Conservation (phyloP, 371 early-diverging fungal species). For the Mucor plumbeus region DNA sequence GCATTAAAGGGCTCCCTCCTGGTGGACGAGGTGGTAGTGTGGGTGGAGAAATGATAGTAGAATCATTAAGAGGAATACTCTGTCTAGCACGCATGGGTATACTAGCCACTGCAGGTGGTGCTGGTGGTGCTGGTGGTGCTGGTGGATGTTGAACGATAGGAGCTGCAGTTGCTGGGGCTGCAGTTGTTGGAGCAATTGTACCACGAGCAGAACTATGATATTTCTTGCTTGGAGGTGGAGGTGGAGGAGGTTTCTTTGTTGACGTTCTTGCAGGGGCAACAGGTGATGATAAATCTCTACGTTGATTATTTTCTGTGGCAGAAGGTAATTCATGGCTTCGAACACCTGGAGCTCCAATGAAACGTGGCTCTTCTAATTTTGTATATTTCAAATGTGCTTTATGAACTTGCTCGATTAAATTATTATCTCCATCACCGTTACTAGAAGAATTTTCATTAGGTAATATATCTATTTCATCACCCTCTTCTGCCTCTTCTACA, state of each 20-base stretch:
- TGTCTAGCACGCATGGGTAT: conserved; percentile 15
- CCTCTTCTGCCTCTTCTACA: conserved; percentile 19
- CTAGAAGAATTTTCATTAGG: neutral
- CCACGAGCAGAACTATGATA: conserved; percentile 38
- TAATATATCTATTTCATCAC: neutral
- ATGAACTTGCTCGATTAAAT: conserved; percentile 30
- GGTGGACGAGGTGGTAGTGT: conserved; percentile 32
- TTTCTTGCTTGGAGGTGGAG: conserved; percentile 49
- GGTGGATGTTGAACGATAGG: conserved; percentile 7
- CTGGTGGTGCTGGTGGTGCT: conserved; percentile 4
- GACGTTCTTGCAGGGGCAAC: conserved; percentile 7
- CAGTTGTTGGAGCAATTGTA: neutral
- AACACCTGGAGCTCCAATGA: conserved; percentile 19
- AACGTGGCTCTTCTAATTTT: conserved; percentile 32
- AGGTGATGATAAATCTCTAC: neutral
- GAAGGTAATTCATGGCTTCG: conserved; percentile 14
- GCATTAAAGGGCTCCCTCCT: conserved; percentile 20
- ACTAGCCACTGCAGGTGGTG: conserved; percentile 3
- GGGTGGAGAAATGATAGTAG: conserved; percentile 16
- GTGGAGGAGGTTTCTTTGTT: conserved; percentile 36
- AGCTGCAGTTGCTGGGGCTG: neutral
- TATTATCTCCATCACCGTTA: conserved; percentile 15
- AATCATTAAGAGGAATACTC: neutral
- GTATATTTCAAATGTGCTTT: conserved; percentile 33
- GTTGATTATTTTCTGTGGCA: conserved; percentile 4